phyloP scores from a whole-genome alignment of 495 filamentous ascomycete genomes.

The Rhypophila decipiens region DNA sequence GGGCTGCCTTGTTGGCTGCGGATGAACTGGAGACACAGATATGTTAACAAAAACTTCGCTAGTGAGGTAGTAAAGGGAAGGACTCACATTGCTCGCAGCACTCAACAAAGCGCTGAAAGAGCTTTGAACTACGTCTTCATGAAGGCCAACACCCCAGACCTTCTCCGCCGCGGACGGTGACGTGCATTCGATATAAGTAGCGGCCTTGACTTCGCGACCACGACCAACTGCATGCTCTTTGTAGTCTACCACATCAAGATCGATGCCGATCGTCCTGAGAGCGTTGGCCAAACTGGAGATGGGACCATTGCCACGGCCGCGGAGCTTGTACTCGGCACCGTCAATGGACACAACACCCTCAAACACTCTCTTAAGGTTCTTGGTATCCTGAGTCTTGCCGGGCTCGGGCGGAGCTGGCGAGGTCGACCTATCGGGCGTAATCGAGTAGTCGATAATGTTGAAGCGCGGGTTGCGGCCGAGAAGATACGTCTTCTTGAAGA shows the following conservation, averaged over 20 bases:
- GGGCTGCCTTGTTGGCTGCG: conserved; percentile 51
- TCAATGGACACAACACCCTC: conserved; percentile 84
- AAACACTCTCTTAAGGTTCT: conserved; percentile 75
- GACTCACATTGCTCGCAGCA: conserved; percentile 79
- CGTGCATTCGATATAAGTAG: conserved; percentile 88
- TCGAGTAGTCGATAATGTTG: conserved; percentile 84
- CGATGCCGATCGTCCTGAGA: conserved; percentile 71
- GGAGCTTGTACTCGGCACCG: conserved; percentile 67
- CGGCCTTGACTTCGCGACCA: conserved; percentile 77
- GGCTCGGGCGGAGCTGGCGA: conserved; percentile 66
- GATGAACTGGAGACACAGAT: conserved; percentile 55
- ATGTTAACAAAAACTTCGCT: too few species aligned
- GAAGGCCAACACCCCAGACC: conserved; percentile 95
- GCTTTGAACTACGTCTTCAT: conserved; percentile 90
- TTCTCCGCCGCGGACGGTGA: conserved; percentile 59
- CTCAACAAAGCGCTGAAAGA: conserved; percentile 82
- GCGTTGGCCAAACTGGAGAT: conserved; percentile 85
- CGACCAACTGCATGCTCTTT: conserved; percentile 91
- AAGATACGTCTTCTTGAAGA: conserved; percentile 87
- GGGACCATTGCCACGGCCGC: conserved; percentile 80
- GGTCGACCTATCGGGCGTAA: conserved; percentile 73
- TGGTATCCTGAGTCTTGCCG: conserved; percentile 65
- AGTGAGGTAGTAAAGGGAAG: too few species aligned
- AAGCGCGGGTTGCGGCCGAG: conserved; percentile 78
- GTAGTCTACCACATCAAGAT: conserved; percentile 89